phyloP scores from a whole-genome alignment of 805 yeast species.

The Brettanomyces anomalus region DNA sequence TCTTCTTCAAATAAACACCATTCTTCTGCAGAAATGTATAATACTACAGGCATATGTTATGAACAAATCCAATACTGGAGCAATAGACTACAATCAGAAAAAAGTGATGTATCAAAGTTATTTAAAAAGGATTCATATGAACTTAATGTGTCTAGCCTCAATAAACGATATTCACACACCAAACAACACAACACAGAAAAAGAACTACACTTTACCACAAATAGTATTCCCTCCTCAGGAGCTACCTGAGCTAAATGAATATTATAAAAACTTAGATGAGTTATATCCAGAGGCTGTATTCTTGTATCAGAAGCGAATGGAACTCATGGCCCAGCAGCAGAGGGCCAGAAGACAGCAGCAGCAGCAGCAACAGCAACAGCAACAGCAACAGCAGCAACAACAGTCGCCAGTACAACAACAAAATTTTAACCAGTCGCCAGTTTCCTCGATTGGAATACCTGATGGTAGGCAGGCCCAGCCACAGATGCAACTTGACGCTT shows the following conservation, averaged over 20 bases:
- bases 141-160: slow-evolving; percentile 28
- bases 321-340: slow-evolving; percentile 20
- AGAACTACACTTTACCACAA: slow-evolving; percentile 31
- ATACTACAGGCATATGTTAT: slow-evolving; percentile 19
- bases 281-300: slow-evolving; percentile 43
- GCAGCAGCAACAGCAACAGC: slow-evolving; percentile 8
- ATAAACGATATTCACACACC: slow-evolving; percentile 28
- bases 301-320: slow-evolving; percentile 20
- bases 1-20: slow-evolving; percentile 27
- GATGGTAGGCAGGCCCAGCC: slow-evolving; percentile 5
- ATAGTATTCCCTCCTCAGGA: slow-evolving; percentile 47
- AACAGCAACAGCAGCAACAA: slow-evolving; percentile 9
- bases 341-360: slow-evolving; percentile 6
- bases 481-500: slow-evolving; percentile 14
- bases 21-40: slow-evolving; percentile 24
- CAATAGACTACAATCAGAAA: slow-evolving; percentile 18
- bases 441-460: slow-evolving; percentile 14
- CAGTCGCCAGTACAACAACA: slow-evolving; percentile 8
- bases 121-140: slow-evolving; percentile 28
- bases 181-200: slow-evolving; percentile 18
- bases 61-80: slow-evolving; percentile 13
- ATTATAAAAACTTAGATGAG: slow-evolving; percentile 30
- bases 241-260: slow-evolving; percentile 41
- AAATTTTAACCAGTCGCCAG: slow-evolving; percentile 5
- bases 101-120: slow-evolving; percentile 25